phyloP scores from a whole-genome alignment of 192 early-diverging fungal species.

The Linnemannia exigua region DNA sequence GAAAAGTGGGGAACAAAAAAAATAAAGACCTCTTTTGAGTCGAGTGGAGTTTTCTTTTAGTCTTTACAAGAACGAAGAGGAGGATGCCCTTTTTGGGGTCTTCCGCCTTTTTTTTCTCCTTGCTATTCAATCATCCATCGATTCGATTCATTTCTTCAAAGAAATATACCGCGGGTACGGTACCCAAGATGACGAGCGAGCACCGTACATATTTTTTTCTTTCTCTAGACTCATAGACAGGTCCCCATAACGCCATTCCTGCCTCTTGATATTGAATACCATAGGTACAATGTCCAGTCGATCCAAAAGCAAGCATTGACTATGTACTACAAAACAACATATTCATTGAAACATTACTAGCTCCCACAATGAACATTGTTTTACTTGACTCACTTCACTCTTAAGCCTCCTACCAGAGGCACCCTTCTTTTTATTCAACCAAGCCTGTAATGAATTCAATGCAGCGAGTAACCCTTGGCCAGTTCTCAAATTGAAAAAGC shows the following conservation, averaged over 20 bases:
- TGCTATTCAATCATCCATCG: neutral
- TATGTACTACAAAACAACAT: neutral
- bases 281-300: neutral
- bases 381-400: neutral
- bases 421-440: neutral
- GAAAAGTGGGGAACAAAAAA: neutral
- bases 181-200: constrained; percentile 5
- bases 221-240: constrained; percentile 1
- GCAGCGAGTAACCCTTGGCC: neutral
- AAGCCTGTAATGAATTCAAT: too few relatives aligned
- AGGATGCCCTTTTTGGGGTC: constrained; percentile 35
- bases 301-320: neutral
- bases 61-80: neutral
- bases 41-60: neutral
- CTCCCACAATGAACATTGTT: neutral
- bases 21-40: neutral
- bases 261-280: neutral
- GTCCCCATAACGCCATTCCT: constrained; percentile 5
- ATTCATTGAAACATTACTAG: neutral
- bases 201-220: neutral
- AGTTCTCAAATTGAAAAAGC: neutral
- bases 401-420: neutral
- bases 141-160: neutral
- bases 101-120: constrained; percentile 24
- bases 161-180: neutral